Base-by-base conservation (phyloP, 495 filamentous ascomycete genomes). In the Staphylotrichum longicolle region DNA sequence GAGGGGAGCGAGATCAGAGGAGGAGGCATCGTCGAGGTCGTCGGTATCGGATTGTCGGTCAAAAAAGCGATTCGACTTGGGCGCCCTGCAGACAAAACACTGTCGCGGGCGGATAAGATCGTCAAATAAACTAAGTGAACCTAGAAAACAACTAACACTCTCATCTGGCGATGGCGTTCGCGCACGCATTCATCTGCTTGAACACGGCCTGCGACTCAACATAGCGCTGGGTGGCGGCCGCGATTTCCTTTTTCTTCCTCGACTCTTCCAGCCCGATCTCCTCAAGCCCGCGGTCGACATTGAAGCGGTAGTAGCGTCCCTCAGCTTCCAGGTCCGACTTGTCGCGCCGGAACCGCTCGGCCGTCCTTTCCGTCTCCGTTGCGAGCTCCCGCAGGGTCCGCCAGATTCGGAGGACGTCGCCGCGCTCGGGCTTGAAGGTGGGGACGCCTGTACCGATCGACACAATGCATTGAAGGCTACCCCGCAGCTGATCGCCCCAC, bases 361-460 rank as follows among this genome's bases (percentile, higher is more conserved):
- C 75, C 15, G 73, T 73, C 44, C 69, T 66, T 52, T 82, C 76
- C 9, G 76, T 76, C 47, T 81, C 78, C 5, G 67, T 74, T 2
- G 72, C 67, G 10, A 77, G 72, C 0, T 61, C 62, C 35, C 60
- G 61, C 10, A 74, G 50, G 1, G 66, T 72, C n/a, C 72, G 58
- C 12, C 49, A 57, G 33, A 79, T 68, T 10, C 72, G 62, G 15
- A 73, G 64, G 34, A 75, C 37, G 34, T 70, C 60, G 37, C 66
- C 63, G 35, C 63, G 44, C 11, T 74, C 57, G 12, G 73, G 65
- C 34, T 70, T 68, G 55, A 77, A 62, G 1, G 66, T 62, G 34
- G 73, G 77, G 0, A 73, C 51, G 14, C 77, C 77, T 11, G 76
- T 80, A 4, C 79, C 80, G 33, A 82, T 79, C 1, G 77, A 80